Evolutionary conservation across 805 yeast genomes (phyloP).

Genomic region (Candida bentonensis): DNA sequence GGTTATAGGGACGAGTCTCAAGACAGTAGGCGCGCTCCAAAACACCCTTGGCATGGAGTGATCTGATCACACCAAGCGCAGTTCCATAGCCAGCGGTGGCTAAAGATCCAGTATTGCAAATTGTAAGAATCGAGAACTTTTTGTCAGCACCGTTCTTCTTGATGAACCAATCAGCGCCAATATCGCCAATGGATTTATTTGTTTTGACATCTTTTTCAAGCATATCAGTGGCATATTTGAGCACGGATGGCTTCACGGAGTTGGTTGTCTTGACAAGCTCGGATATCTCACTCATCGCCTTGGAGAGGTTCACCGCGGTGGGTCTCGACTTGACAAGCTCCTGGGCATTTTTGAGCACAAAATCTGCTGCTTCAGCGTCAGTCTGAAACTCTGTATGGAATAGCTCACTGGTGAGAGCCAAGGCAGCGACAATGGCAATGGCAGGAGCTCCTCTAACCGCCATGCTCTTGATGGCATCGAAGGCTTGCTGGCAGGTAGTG

Average conservation of each 20-base stretch:
- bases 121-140: constrained; percentile 74
- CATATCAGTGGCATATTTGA: constrained; percentile 30
- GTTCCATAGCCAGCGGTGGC: constrained; percentile 98
- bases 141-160: constrained; percentile 25
- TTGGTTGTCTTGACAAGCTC: constrained; percentile 13
- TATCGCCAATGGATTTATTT: constrained; percentile 62
- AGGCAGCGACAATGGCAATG: constrained; percentile 86
- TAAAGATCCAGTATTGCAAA: constrained; percentile 91
- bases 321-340: constrained; percentile 71
- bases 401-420: constrained; percentile 40
- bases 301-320: constrained; percentile 84
- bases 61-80: constrained; percentile 82
- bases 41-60: constrained; percentile 37
- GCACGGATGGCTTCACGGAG: constrained; percentile 19
- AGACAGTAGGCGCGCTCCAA: constrained; percentile 68
- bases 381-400: constrained; percentile 38
- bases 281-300: constrained; percentile 48
- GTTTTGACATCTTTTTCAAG: constrained; percentile 68
- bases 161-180: constrained; percentile 60
- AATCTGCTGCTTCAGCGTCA: constrained; percentile 15
- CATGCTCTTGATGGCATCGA: constrained; percentile 73
- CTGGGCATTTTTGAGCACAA: constrained; percentile 23
- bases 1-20: constrained; percentile 94
- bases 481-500: constrained; percentile 58
- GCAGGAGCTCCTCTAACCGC: constrained; percentile 98